These are phyloP conservation scores for Penicillium subrubescens DNA, from an alignment of 495 filamentous ascomycete species.

Conservation along the genomic window DNA sequence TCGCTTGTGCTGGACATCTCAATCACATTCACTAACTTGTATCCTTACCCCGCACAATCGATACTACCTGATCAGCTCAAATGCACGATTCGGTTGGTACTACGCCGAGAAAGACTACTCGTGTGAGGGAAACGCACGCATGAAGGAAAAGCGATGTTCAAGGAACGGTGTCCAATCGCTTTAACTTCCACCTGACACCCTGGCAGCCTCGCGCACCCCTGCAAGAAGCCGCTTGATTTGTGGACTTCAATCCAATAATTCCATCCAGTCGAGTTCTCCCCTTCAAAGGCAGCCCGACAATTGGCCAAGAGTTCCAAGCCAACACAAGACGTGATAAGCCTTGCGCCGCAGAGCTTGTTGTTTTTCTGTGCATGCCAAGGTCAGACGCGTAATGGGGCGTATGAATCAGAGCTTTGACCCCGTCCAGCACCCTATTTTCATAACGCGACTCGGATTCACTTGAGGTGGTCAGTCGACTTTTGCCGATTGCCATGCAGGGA, in stretches of 20 bases:
- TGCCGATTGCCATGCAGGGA: not conserved
- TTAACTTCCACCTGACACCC: not conserved
- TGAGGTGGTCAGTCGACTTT: not conserved
- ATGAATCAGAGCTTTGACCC: not conserved
- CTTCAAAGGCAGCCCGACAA: not conserved
- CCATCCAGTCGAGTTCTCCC: not conserved
- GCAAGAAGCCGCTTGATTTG: not conserved
- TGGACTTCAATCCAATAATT: not conserved
- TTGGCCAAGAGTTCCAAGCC: constrained; percentile 2
- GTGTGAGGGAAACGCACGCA: not conserved
- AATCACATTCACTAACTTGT: not conserved
- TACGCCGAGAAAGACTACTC: not conserved
- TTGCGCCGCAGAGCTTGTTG: not conserved
- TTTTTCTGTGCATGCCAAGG: not conserved
- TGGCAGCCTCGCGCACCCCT: not conserved
- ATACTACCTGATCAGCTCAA: not conserved
- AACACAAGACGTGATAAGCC: not conserved
- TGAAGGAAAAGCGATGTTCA: not conserved
- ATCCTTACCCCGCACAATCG: not conserved
- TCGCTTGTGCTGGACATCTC: not conserved
- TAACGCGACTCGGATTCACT: not conserved
- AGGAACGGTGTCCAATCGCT: not conserved
- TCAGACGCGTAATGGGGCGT: not conserved
- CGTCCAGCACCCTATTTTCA: not conserved
- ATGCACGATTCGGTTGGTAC: not conserved